A percentile compares a stretch with the other conserved stretches of the same genome.
These are phyloP conservation scores for Calonectria hongkongensis DNA, from an alignment of 2,329 filamentous ascomycete genomes.

Conservation along the genomic window DNA sequence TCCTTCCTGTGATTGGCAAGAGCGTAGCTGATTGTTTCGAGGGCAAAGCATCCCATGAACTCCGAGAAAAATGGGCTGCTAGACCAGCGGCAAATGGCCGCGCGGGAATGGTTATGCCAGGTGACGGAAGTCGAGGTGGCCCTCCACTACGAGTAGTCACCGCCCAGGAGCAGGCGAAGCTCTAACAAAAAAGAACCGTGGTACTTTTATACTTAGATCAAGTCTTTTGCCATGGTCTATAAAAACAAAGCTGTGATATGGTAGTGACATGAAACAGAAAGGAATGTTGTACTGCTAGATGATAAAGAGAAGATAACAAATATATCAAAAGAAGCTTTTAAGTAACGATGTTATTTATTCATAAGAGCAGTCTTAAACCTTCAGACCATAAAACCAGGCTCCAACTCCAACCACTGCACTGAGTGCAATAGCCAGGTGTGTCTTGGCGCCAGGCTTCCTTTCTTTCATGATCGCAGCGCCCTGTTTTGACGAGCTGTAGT, in stretches of 20 bases:
- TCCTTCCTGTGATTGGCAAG: constrained; percentile 43
- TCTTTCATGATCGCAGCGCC: background rate
- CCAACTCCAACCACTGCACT: constrained; percentile 23
- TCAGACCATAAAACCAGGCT: constrained; percentile 12
- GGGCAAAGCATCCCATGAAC: constrained; percentile 20
- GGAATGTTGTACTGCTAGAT: background rate
- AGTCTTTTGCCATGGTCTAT: background rate
- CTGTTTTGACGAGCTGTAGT: constrained; percentile 29
- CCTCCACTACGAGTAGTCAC: constrained; percentile 35
- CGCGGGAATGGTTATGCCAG: constrained; percentile 25
- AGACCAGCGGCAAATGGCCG: constrained; percentile 11
- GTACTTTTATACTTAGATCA: background rate
- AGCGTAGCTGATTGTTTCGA: constrained; percentile 39
- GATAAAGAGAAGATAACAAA: background rate
- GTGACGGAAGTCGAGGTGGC: constrained; percentile 45
- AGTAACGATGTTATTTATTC: background rate
- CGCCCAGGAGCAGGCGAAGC: constrained; percentile 34
- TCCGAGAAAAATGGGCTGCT: constrained; percentile 39
- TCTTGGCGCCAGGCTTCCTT: background rate
- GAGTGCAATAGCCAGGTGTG: background rate
- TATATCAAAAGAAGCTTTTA: too few species aligned
- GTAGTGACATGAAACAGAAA: background rate
- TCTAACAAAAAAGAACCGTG: background rate
- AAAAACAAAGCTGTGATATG: background rate
- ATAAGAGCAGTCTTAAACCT: background rate